phyloP scores from a whole-genome alignment of 495 filamentous ascomycete genomes.

The Neurospora sp. region DNA sequence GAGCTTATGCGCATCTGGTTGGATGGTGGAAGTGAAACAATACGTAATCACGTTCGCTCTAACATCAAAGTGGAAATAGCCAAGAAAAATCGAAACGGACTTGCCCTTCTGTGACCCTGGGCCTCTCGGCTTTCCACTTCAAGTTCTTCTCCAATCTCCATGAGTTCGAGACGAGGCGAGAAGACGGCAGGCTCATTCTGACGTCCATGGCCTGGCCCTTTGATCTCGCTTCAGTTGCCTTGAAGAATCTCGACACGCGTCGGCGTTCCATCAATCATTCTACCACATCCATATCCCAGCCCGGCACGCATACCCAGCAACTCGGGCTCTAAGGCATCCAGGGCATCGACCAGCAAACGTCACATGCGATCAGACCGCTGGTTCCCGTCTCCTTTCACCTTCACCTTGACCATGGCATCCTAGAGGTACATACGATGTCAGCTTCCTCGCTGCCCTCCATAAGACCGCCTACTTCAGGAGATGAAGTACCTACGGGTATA shows the following conservation, averaged over 20 bases:
- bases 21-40: conserved; percentile 12
- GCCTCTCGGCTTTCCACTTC: not conserved
- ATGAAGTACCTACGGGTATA: not conserved
- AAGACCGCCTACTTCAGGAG: not conserved
- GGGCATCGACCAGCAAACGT: not conserved
- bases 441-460: not conserved
- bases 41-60: not conserved
- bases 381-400: not conserved
- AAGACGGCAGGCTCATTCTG: not conserved
- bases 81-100: conserved; percentile 1
- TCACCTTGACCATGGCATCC: not conserved
- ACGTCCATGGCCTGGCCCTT: not conserved
- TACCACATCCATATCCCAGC: not conserved
- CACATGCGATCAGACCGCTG: not conserved
- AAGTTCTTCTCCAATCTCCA: not conserved
- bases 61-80: not conserved
- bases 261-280: not conserved
- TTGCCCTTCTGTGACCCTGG: not conserved
- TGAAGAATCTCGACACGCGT: not conserved
- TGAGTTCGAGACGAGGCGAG: not conserved
- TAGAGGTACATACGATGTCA: not conserved
- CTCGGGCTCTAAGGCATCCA: not conserved
- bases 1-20: conserved; percentile 12
- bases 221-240: not conserved
- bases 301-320: not conserved